Base-by-base conservation (phyloP, 768 basidiomycete genomes). In the Piloderma croceum region DNA sequence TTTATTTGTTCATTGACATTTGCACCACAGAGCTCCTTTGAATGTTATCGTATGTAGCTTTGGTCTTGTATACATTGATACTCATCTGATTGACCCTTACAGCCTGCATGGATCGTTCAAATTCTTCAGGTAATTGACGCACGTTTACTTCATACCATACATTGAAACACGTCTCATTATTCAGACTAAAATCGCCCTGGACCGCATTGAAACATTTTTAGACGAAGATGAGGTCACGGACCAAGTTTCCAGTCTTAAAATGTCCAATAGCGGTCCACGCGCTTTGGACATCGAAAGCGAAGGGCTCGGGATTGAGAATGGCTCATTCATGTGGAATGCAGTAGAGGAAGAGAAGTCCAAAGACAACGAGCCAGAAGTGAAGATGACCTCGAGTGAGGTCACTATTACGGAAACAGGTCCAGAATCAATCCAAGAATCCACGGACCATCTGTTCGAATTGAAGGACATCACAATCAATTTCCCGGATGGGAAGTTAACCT, bases 191-290 rank as follows among this genome's bases (percentile, higher is more conserved):
- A 79, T 84, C 3, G 70, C 80, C 2, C 54, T 83, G 24, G 61
- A 74, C 19, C 77, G 81, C 27, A 79, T 84, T 40, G 70, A 75
- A 34, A 71, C 65, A 2, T 83, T 74, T 62, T 65, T 82, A 1
- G 63, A 63, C 10, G 81, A 83, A 46, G 77, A 79, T 22, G 81
- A 83, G 50, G 77, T 83, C 6, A 64, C 69, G 7, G 76, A 70
- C 31, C 74, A 75, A 46, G 77, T 82, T 1, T 81, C 76, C 0
- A 67, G 70, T 0, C 57, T 83, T 38, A 83, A 81, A 57, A 35
- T 9, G 27, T 15, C 27, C 9, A 9, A 15, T 9, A 29, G 15
- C 15, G 27, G 10, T 9, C 27, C 27, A 15, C 15, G 10, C 10
- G 27, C 27, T 9, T 9, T 9, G 10, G 15, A 29, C 27, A 15